Base-by-base conservation (phyloP, 306 rosid species). In the Trichosanthes cucumerina region DNA sequence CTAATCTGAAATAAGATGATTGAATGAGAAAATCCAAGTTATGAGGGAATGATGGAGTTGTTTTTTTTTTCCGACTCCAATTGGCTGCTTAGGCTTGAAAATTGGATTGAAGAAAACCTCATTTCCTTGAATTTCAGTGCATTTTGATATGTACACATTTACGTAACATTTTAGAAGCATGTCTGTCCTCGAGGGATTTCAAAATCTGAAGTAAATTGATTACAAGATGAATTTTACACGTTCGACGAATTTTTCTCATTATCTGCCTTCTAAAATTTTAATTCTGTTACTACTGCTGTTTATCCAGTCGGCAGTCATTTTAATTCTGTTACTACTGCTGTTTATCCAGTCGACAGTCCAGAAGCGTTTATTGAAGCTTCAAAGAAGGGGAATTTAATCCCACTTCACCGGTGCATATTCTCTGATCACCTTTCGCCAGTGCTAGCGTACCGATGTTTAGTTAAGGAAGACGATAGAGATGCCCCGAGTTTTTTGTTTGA, bases 361-460 rank as follows among this genome's bases (percentile, higher is more conserved):
- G 92, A 77, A 9, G 78, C 86, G 72, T 95, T 95, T 83, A 39
- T 86, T 1, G 92, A 92, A 79, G 96, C 96, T 80, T 91, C 99
- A 1, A 88, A 89, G 82, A 85, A 81, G 39, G 99, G 99, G 78
- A 95, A 95, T 82, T 82, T 92, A 39, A 91, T 95, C 66, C 99
- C 99, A 56, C 70, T 95, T 4, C 85, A 84, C 83, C 87, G 86
- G 12, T 85, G 93, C 75, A 86, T 95, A 81, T 92, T 95, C 57
- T 95, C 97, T 0, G 99, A 95, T 85, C 99, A 95, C 79, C 91
- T 95, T 71, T 91, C 97, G 44, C 99, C 99, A 1, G 97, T 92
- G 34, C 92, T 95, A 18, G 99, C 99, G 13, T 95, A 95, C 86
- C 93, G 99, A 16, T 95, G 99, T 81, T 85, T 95, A 86, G 99